Conservation (phyloP, 140 eudicot species). For the Bidens hawaiensis region DNA sequence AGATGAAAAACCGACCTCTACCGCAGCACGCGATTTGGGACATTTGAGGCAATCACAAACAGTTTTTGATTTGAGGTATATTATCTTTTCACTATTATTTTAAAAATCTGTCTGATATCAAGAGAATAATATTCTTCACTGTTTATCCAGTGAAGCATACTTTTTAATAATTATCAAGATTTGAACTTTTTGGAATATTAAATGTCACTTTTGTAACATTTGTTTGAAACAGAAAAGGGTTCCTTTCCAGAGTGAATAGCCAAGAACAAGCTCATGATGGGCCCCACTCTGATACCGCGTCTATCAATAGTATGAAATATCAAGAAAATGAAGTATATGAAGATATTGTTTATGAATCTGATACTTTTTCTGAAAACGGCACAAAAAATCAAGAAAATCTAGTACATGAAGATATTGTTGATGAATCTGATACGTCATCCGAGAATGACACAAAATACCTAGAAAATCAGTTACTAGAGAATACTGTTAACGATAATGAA, state of each 20-base stretch:
- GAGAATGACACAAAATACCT: constrained; percentile 17
- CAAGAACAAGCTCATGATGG: constrained; percentile 26
- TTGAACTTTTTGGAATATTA: neutral
- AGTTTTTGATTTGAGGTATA: constrained; percentile 79
- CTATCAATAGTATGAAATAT: constrained; percentile 17
- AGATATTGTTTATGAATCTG: constrained; percentile 21
- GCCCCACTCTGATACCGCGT: constrained; percentile 33
- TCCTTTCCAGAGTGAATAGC: constrained; percentile 51
- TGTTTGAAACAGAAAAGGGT: constrained; percentile 64
- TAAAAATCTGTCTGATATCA: constrained; percentile 4
- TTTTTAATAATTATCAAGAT: neutral
- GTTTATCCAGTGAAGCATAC: constrained; percentile 7
- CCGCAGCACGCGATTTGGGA: constrained; percentile 69
- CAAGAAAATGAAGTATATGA: constrained; percentile 20
- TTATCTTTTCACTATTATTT: neutral
- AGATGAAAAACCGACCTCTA: constrained; percentile 48
- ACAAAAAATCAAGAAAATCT: constrained; percentile 18
- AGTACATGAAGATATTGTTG: constrained; percentile 20
- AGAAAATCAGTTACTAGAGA: constrained; percentile 29
- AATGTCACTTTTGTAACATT: constrained; percentile 1
- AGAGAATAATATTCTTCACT: constrained; percentile 7
- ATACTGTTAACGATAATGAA: constrained; percentile 19
- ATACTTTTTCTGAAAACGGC: constrained; percentile 31
- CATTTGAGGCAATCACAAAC: constrained; percentile 64
- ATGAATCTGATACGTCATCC: constrained; percentile 30